Evolutionary conservation across 495 filamentous ascomycete genomes (phyloP).

Genomic region (Recurvomyces mirabilis): DNA sequence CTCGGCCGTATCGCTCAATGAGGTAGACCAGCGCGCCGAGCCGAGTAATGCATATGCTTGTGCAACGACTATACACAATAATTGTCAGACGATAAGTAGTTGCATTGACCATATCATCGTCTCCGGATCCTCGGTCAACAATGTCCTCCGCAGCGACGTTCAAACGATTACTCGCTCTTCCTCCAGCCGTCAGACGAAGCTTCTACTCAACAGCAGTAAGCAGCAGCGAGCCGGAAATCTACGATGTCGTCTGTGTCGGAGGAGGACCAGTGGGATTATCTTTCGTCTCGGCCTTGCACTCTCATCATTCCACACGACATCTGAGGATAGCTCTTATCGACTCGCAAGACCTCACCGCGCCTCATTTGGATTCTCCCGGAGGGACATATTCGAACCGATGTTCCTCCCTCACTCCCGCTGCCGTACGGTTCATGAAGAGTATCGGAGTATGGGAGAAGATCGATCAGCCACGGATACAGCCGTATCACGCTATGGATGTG

Average conservation of each 20-base stretch:
- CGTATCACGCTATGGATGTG: constrained; percentile 86
- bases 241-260: constrained; percentile 91
- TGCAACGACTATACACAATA: too few species aligned
- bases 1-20: too few species aligned
- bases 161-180: constrained; percentile 11
- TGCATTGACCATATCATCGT: too few species aligned
- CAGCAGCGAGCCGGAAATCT: constrained; percentile 46
- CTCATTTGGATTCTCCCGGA: constrained; percentile 52
- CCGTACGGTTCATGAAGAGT: constrained; percentile 39
- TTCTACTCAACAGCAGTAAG: constrained; percentile 6
- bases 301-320: constrained; percentile 59
- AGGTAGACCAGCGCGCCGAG: too few species aligned
- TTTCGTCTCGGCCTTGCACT: constrained; percentile 71
- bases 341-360: constrained; percentile 64
- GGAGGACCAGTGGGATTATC: constrained; percentile 93
- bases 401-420: constrained; percentile 83
- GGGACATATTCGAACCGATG: constrained; percentile 80
- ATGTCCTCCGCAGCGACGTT: constrained; percentile 4
- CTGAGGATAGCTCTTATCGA: constrained; percentile 86
- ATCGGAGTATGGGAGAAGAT: constrained; percentile 85
- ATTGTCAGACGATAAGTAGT: too few species aligned
- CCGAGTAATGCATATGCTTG: too few species aligned
- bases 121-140: too few species aligned
- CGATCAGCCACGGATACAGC: constrained; percentile 57
- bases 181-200: constrained; percentile 6